These are phyloP conservation scores for Hibiscus syriacus DNA, from an alignment of 345 rosid genomes.

Conservation along the genomic window DNA sequence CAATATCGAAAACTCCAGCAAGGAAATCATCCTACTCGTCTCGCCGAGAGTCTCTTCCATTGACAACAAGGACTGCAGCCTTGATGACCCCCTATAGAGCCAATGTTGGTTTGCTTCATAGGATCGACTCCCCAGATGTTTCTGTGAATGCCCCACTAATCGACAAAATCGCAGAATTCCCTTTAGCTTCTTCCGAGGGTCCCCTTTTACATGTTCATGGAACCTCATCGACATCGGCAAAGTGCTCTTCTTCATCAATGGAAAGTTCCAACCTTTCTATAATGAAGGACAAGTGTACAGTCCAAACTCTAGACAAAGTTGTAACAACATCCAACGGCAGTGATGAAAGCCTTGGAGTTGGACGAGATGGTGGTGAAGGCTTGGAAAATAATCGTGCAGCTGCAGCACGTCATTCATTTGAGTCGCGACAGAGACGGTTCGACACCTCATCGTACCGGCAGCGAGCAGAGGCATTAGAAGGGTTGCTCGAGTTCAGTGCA, in stretches of 20 bases:
- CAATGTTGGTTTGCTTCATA: conserved; percentile 21
- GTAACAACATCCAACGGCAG: conserved; percentile 19
- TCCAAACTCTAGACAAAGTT: conserved; percentile 30
- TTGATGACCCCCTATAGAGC: conserved; percentile 26
- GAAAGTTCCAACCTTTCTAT: conserved; percentile 38
- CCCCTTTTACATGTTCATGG: conserved; percentile 27
- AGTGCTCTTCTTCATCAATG: conserved; percentile 35
- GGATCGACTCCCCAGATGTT: conserved; percentile 55
- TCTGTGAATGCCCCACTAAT: conserved; percentile 86
- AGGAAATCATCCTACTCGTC: conserved; percentile 26
- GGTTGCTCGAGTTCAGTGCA: conserved; percentile 89
- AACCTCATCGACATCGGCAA: conserved; percentile 36
- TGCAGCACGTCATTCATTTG: conserved; percentile 39
- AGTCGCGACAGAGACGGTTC: conserved; percentile 45
- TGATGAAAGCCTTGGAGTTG: conserved; percentile 21
- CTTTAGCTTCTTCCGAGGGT: conserved; percentile 48
- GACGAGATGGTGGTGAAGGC: conserved; percentile 16
- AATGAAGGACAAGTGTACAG: conserved; percentile 79
- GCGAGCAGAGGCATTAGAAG: conserved; percentile 96
- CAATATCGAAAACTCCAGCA: conserved; percentile 25
- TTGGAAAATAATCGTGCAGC: conserved; percentile 29
- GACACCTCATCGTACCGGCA: conserved; percentile 89
- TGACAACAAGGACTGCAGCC: conserved; percentile 23
- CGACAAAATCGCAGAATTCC: conserved; percentile 84
- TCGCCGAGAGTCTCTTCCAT: conserved; percentile 71